Percentiles rank a stretch among this genome's conserved stretches.
phyloP scores from a whole-genome alignment of 768 basidiomycete species.

The Auricularia auricula-judae region DNA sequence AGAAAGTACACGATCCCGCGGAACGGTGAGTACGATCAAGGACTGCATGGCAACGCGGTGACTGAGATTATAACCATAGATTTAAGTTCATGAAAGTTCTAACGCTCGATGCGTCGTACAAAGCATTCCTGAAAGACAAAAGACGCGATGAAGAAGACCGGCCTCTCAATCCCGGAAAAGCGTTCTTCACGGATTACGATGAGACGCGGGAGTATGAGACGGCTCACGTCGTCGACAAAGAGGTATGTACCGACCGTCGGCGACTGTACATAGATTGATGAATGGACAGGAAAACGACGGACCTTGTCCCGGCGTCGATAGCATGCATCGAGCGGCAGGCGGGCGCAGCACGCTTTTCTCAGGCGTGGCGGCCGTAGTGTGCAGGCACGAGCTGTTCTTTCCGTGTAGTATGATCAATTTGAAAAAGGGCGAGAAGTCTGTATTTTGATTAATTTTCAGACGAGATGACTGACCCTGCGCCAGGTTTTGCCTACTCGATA shows the following conservation, averaged over 20 bases:
- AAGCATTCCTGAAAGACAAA: not conserved
- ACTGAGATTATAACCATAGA: not conserved
- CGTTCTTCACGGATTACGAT: not conserved
- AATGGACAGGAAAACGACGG: too few species aligned
- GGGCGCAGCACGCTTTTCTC: too few species aligned
- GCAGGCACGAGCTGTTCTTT: not conserved
- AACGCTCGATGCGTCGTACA: not conserved
- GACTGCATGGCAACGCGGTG: not conserved
- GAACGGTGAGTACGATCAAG: not conserved
- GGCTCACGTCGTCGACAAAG: not conserved
- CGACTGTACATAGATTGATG: not conserved
- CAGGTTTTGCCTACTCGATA: not conserved
- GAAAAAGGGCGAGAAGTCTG: not conserved
- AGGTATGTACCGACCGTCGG: not conserved
- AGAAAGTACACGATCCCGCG: not conserved
- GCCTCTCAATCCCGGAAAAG: not conserved
- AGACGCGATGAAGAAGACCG: not conserved
- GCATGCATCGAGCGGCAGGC: too few species aligned
- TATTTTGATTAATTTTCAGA: not conserved
- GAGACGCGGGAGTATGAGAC: not conserved
- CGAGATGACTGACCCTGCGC: not conserved
- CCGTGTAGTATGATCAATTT: not conserved
- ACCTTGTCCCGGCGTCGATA: too few species aligned
- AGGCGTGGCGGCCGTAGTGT: too few species aligned
- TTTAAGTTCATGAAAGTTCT: not conserved